A percentile compares a stretch with the other conserved stretches of the same genome.
Conservation (phyloP, 1,284 basidiomycete genomes). For the Anthracocystis setariae region DNA sequence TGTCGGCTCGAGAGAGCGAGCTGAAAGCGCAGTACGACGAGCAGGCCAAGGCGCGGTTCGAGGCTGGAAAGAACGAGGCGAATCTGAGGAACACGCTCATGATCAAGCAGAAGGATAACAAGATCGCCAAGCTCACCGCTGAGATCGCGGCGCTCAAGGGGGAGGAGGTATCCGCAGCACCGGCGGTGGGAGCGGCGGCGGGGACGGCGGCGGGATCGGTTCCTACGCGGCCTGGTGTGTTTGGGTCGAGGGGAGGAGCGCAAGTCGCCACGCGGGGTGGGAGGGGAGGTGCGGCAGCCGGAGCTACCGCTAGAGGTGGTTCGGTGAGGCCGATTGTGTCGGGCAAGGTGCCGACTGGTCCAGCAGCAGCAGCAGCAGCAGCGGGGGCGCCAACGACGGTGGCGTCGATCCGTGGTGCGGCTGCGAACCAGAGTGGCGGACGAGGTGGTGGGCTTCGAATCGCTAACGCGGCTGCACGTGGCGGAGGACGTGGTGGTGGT, state of each 20-base stretch:
- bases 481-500: conserved; percentile 29
- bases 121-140: conserved; percentile 60
- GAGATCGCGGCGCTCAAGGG: conserved; percentile 63
- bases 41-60: conserved; percentile 59
- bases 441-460: conserved; percentile 32
- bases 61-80: conserved; percentile 66
- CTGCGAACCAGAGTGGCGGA: conserved; percentile 19
- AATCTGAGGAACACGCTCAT: conserved; percentile 64
- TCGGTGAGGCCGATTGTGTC: conserved; percentile 12
- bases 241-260: conserved; percentile 34
- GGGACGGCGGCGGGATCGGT: neutral
- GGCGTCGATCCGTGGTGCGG: conserved; percentile 45
- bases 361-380: conserved; percentile 6
- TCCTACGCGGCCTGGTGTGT: conserved; percentile 35
- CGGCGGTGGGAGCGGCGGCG: conserved; percentile 7
- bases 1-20: conserved; percentile 58
- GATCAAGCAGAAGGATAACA: conserved; percentile 64
- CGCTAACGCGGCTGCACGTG: conserved; percentile 32
- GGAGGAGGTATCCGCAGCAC: conserved; percentile 18
- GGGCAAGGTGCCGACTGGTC: conserved; percentile 34
- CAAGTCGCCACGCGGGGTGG: conserved; percentile 15
- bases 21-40: conserved; percentile 57
- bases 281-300: conserved; percentile 27
- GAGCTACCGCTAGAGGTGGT: conserved; percentile 16
- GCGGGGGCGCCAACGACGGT: conserved; percentile 14